Conservation (phyloP, 192 early-diverging fungal genomes). For the Gryganskiella cystojenkinii region DNA sequence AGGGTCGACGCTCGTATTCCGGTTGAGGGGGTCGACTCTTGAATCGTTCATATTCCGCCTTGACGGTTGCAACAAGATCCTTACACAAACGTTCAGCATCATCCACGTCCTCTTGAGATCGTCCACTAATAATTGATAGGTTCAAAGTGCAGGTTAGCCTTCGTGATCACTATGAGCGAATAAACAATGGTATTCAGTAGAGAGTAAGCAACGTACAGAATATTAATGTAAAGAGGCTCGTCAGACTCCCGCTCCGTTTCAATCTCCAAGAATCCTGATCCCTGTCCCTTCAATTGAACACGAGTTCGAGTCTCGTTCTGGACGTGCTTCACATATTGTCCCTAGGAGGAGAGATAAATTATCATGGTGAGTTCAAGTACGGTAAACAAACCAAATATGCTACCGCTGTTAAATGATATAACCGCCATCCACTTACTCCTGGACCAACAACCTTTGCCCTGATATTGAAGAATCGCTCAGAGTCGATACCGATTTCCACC, state of each 20-base stretch:
- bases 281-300: constrained; percentile 85
- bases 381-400: not conserved
- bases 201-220: constrained; percentile 61
- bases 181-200: not conserved
- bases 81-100: constrained; percentile 75
- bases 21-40: constrained; percentile 51
- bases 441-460: constrained; percentile 91
- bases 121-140: constrained; percentile 56
- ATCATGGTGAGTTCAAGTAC: not conserved
- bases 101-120: constrained; percentile 72
- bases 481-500: constrained; percentile 80
- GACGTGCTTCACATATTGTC: constrained; percentile 87
- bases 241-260: constrained; percentile 69
- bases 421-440: constrained; percentile 47
- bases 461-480: constrained; percentile 80
- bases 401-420: not conserved
- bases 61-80: constrained; percentile 84
- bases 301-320: constrained; percentile 80
- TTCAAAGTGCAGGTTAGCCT: not conserved
- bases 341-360: constrained; percentile 14
- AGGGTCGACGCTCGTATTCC: constrained; percentile 31
- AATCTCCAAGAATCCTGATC: constrained; percentile 83
- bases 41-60: constrained; percentile 71
- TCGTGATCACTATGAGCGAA: not conserved
- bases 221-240: constrained; percentile 86